Evolutionary conservation across 345 rosid species (phyloP).

Genomic region (Eucalyptus sp.): DNA sequence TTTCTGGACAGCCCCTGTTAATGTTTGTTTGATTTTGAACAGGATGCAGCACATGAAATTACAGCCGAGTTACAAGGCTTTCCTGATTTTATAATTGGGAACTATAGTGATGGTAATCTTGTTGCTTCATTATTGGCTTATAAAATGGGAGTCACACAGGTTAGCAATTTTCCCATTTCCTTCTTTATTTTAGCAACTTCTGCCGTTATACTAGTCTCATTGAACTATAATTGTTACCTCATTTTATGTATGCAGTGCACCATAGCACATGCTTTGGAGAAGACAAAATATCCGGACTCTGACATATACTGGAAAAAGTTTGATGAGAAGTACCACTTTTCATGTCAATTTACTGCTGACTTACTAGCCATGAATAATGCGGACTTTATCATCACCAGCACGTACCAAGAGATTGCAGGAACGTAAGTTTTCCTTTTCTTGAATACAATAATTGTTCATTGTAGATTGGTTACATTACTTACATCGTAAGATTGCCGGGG

Average conservation of each 20-base stretch:
- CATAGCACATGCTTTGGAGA: slow-evolving; percentile 98
- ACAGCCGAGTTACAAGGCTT: slow-evolving; percentile 71
- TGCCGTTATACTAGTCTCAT: neutral
- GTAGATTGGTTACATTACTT: neutral
- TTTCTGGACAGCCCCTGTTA: neutral
- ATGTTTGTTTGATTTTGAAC: neutral
- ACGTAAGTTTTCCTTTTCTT: slow-evolving; percentile 41
- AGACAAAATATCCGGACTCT: slow-evolving; percentile 98
- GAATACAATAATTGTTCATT: neutral
- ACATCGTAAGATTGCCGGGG: neutral
- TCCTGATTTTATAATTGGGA: slow-evolving; percentile 94
- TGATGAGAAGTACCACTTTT: slow-evolving; percentile 90
- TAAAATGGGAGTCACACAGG: slow-evolving; percentile 94
- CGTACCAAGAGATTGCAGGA: slow-evolving; percentile 99
- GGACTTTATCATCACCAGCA: slow-evolving; percentile 96
- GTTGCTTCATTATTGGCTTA: slow-evolving; percentile 90
- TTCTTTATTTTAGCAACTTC: neutral
- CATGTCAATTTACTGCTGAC: slow-evolving; percentile 98
- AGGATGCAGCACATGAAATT: slow-evolving; percentile 93
- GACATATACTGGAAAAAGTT: slow-evolving; percentile 96
- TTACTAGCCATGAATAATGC: slow-evolving; percentile 93
- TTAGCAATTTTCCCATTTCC: neutral
- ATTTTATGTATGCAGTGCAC: slow-evolving; percentile 53
- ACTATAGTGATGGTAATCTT: slow-evolving; percentile 98
- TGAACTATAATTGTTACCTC: neutral